phyloP scores from a whole-genome alignment of 331 rosid species.

The Telfairia occidentalis region DNA sequence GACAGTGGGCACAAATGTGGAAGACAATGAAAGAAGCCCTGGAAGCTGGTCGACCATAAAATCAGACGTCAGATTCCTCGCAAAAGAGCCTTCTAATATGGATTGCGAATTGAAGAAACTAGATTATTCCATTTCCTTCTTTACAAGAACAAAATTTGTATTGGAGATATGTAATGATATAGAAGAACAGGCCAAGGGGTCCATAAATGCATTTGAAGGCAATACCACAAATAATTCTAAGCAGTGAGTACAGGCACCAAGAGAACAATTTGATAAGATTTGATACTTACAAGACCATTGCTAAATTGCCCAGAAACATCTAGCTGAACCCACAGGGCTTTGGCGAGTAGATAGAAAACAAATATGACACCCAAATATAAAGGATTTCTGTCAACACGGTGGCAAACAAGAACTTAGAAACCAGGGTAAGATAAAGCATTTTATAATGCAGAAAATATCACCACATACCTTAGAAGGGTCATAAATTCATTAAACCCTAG shows the following conservation, averaged over 20 bases:
- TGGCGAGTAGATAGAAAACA: constrained; percentile 51
- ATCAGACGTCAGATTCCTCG: constrained; percentile 3
- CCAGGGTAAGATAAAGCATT: background rate
- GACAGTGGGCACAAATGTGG: constrained; percentile 71
- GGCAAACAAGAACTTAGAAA: constrained; percentile 13
- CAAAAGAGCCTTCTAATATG: background rate
- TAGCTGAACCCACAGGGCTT: constrained; percentile 93
- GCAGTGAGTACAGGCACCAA: background rate
- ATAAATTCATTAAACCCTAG: constrained; percentile 94
- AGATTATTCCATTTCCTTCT: background rate
- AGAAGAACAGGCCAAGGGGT: background rate
- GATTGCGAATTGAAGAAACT: background rate
- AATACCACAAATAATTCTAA: background rate
- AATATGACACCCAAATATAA: constrained; percentile 63
- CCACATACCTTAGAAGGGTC: constrained; percentile 67
- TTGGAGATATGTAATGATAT: background rate
- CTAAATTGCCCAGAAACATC: constrained; percentile 66
- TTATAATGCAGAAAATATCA: background rate
- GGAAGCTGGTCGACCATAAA: constrained; percentile 51
- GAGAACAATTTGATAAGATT: background rate
- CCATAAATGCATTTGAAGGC: background rate
- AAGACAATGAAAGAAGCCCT: constrained; percentile 65
- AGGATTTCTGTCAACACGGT: constrained; percentile 68
- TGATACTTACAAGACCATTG: constrained; percentile 67
- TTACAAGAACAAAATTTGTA: background rate